Percentiles rank a stretch among this genome's conserved stretches.
phyloP scores from a whole-genome alignment of 345 rosid genomes.

The Erodium maritimum region DNA sequence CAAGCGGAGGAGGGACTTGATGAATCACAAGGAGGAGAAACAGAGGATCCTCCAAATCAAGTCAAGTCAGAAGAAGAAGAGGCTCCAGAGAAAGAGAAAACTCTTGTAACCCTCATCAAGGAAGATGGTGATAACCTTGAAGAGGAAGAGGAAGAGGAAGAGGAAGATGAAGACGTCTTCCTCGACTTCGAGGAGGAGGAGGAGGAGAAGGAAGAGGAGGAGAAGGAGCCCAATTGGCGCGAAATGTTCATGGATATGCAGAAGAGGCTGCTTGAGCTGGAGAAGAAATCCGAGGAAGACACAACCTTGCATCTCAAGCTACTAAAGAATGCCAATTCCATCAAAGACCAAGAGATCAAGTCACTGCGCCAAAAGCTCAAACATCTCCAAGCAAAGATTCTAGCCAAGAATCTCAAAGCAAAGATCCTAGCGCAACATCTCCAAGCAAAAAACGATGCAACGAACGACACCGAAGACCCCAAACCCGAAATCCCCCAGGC shows the following conservation, averaged over 20 bases:
- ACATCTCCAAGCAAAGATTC: constrained; percentile 48
- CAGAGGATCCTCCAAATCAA: no score
- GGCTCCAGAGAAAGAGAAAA: no score
- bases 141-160: background rate
- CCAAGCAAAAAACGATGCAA: constrained; percentile 34
- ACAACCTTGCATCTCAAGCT: background rate
- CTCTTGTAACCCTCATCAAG: no score
- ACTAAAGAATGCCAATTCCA: background rate
- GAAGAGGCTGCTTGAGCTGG: constrained; percentile 12
- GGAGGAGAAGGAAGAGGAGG: background rate
- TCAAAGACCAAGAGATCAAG: constrained; percentile 59
- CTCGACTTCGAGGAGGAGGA: background rate
- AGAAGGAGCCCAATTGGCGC: constrained; percentile 76
- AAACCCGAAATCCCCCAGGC: background rate
- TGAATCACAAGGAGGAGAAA: no score
- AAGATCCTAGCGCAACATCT: no score
- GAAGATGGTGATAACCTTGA: background rate
- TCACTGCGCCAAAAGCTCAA: constrained; percentile 45
- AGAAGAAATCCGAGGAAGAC: constrained; percentile 3
- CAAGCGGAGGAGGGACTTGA: no score
- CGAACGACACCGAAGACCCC: background rate
- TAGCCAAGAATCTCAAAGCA: no score
- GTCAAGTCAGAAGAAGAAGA: background rate
- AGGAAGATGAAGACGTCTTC: background rate
- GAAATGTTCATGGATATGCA: constrained; percentile 37